Conservation (phyloP, 257 asterid species). For the Lycium barbarum region DNA sequence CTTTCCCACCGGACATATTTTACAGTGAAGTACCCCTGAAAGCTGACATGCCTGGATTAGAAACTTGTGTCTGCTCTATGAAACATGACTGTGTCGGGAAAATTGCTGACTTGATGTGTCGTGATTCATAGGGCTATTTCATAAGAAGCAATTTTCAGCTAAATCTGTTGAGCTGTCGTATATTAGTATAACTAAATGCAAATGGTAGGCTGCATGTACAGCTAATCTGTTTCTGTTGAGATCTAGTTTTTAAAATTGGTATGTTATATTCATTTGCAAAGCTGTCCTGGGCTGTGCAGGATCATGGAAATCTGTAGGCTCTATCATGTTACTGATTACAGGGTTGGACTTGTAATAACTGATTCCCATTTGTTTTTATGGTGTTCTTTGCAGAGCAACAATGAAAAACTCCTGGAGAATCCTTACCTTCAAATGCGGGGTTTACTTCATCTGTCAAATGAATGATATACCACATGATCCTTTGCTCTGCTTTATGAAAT, state of each 20-base stretch:
- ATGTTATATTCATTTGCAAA: not conserved
- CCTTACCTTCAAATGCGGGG: slow-evolving; percentile 99
- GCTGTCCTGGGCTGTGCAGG: not conserved
- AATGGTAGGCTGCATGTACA: slow-evolving; percentile 17
- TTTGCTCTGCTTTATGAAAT: slow-evolving; percentile 38
- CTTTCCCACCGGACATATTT: not conserved
- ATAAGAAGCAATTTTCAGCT: not conserved
- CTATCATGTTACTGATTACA: slow-evolving; percentile 28
- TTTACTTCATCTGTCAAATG: slow-evolving; percentile 81
- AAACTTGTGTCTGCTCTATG: slow-evolving; percentile 10
- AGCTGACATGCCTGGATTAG: slow-evolving; percentile 6
- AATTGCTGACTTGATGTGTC: slow-evolving; percentile 9
- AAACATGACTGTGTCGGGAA: not conserved
- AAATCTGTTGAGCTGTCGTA: slow-evolving; percentile 16
- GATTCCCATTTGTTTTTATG: slow-evolving; percentile 37
- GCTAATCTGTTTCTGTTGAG: slow-evolving; percentile 3
- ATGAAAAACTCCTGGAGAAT: slow-evolving; percentile 98
- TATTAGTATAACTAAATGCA: not conserved
- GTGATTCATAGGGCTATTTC: slow-evolving; percentile 16
- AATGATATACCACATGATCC: slow-evolving; percentile 44
- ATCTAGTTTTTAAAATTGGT: not conserved
- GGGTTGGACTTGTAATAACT: not conserved
- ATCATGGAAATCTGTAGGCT: not conserved
- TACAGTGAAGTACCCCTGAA: slow-evolving; percentile 20
- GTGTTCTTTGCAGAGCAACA: slow-evolving; percentile 84